Evolutionary conservation across 2,329 filamentous ascomycete species (phyloP), one percentile per base, ranked within the genome.

Genomic region (Pezicula carpinea): DNA sequence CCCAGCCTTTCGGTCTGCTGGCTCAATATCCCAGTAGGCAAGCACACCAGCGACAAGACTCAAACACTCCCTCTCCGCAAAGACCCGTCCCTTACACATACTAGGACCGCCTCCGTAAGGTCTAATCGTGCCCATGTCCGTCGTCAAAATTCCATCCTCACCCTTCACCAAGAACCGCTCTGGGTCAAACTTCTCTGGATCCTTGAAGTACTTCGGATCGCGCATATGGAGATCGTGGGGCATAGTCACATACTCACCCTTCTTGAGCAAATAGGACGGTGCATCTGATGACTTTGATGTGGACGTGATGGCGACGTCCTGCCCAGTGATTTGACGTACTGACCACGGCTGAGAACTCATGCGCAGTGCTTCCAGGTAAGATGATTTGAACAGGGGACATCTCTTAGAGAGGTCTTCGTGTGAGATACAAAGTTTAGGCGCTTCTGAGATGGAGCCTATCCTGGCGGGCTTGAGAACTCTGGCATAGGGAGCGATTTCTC

Each of bases 1-100:
- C 1, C 62, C 64, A 6, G 64, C 64, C 18, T 50, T 51, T 14
- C 69, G 68, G 40, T 61, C 62, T 1, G 64, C 67, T 0, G 75
- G 68, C 45, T 74, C 65, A 48, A 82, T 71, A 36, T 82, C 74
- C 77, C 78, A 83, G 55, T 78, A 68, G 5, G 69, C 65, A 17
- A 82, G 57, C 18, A 82, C 69, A 1, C 72, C 69, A 14, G 77
- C 76, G 1, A 71, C 68, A 38, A 78, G 72, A 19, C 71, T 62
- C 36, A 82, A 53, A 15, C 72, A 68, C 55, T 75, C 69, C 40
- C 70, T 66, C 55, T 78, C 70, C 3, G 73, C 74, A 50, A 79
- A 75, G 2, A 64, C 62, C 11, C 72, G 66, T 3, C 73, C 74
- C 58, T 76, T 76, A 50, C 73, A 77, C 53, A 74, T 72, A 17